Evolutionary conservation across 2,329 filamentous ascomycete species (phyloP), one percentile per base, ranked within the genome.

Genomic region (Epicoccum nigrum): DNA sequence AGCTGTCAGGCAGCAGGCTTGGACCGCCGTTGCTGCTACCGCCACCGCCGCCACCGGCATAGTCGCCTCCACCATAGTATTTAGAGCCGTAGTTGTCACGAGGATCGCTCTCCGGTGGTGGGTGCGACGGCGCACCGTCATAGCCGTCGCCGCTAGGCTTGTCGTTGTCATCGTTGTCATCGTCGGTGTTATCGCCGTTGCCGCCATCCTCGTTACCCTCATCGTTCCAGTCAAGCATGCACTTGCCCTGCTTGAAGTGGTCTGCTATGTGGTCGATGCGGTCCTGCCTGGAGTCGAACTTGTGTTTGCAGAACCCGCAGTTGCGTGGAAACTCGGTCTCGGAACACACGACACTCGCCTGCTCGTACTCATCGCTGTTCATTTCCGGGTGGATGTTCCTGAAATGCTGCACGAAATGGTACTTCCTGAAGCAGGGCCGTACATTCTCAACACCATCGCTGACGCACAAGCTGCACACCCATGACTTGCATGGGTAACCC

Each of bases 201-300:
- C 58, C 42, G 39, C 55, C 51, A 16, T 64, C 58, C 11, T 65
- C 59, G 40, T 63, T 59, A 21, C 62, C 62, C 40, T 66, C 60
- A 30, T 72, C 68, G 43, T 63, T 65, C 71, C 69, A 73, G 54
- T 71, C 68, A 28, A 72, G 64, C 70, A 73, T 73, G 42, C 60
- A 68, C 56, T 72, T 72, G 39, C 71, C 71, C 39, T 71, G 60
- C 46, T 71, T 70, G 60, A 73, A 73, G 55, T 73, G 71, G 7
- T 70, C 65, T 37, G 67, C 69, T n/a, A 73, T 70, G 30, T 73
- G 71, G 31, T 73, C 68, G 50, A 73, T 73, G 28, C 71, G 64
- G 37, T 72, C 69, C 41, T 73, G 68, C 49, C 70, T 58, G 1
- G 65, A 67, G 3, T 52, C 54, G 50, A 73, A 73, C 8, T 60